Percentiles rank a stretch among this genome's conserved stretches.
phyloP scores from a whole-genome alignment of 202 grass and related monocot species.

The Musa balbisiana region DNA sequence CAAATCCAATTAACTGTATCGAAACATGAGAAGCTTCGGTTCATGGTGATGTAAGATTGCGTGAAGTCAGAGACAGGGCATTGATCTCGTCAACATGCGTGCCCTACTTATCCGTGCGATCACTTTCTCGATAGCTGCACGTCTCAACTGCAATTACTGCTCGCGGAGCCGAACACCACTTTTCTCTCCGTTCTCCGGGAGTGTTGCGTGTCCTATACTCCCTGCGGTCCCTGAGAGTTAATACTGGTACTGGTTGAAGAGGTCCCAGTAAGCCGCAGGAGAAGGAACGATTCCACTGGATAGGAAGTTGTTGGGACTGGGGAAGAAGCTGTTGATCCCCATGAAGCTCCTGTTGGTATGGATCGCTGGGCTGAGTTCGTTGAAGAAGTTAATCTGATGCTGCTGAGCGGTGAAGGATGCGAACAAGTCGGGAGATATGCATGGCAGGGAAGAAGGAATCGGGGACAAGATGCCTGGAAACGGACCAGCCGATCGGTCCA shows the following conservation, averaged over 20 bases:
- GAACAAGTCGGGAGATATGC: conserved; percentile 48
- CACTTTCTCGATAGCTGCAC: not conserved
- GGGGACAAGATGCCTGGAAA: conserved; percentile 47
- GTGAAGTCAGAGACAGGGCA: no score
- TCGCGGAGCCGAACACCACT: no score
- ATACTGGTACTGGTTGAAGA: conserved; percentile 32
- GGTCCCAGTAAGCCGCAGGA: conserved; percentile 34
- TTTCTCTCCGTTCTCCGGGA: no score
- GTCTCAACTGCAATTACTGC: not conserved
- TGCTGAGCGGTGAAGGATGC: conserved; percentile 22
- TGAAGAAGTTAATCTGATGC: conserved; percentile 28
- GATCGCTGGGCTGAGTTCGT: conserved; percentile 39
- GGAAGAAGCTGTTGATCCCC: not conserved
- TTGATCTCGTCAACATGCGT: no score
- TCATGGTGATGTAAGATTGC: no score
- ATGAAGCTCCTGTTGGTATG: not conserved
- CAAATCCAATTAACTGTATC: no score
- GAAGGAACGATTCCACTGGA: conserved; percentile 4
- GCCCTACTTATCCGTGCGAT: no score
- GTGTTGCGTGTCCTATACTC: no score
- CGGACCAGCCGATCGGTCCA: conserved; percentile 13
- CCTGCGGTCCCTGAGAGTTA: not conserved
- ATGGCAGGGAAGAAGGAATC: conserved; percentile 39
- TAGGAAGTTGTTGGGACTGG: conserved; percentile 14
- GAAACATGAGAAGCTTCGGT: no score